phyloP scores from a whole-genome alignment of 1,284 basidiomycete genomes.

The Austropuccinia psidii region DNA sequence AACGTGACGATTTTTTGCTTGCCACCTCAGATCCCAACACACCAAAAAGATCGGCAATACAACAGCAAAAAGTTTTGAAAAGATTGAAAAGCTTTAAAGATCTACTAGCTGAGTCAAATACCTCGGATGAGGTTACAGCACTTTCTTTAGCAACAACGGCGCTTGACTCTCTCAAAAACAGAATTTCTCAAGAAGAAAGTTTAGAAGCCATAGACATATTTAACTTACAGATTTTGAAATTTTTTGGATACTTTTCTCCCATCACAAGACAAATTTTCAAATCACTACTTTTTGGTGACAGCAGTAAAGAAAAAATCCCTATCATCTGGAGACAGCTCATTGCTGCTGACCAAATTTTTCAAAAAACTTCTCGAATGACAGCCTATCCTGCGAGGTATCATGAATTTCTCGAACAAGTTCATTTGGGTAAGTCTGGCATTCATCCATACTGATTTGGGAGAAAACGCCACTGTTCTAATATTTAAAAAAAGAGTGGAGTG shows the following conservation, averaged over 20 bases:
- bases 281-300: no score
- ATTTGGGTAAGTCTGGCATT: conserved; percentile 1
- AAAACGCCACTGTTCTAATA: no score
- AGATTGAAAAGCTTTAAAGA: no score
- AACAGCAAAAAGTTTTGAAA: no score
- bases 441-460: no score
- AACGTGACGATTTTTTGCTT: background rate
- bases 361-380: background rate
- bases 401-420: conserved; percentile 10
- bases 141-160: background rate
- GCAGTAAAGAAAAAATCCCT: background rate
- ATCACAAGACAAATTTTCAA: conserved; percentile 3
- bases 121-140: background rate
- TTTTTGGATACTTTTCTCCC: conserved; percentile 9
- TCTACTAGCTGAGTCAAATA: no score
- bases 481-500: background rate
- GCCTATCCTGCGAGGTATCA: conserved; percentile 20
- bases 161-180: background rate
- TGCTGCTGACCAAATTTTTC: conserved; percentile 15
- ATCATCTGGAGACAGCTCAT: conserved; percentile 1
- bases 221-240: conserved; percentile 9
- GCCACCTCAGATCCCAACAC: background rate
- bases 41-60: no score
- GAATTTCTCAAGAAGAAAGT: no score
- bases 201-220: no score